Conservation (phyloP, 805 yeast genomes). For the Debaryomyces maramus region DNA sequence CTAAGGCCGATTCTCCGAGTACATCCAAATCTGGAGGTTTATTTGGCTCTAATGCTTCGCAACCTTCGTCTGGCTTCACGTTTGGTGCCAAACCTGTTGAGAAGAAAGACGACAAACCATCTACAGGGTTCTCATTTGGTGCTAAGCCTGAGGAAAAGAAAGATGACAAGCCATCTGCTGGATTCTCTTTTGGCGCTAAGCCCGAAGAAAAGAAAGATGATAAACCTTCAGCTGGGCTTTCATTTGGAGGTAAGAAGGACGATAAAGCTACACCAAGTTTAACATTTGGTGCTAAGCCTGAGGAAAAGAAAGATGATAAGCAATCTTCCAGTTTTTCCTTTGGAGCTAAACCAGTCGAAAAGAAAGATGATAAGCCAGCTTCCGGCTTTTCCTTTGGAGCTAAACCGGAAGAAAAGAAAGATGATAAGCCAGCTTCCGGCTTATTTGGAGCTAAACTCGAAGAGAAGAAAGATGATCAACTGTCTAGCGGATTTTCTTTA, state of each 20-base stretch:
- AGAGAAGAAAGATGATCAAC: conserved; percentile 17
- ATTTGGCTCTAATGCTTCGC: conserved; percentile 14
- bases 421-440: conserved; percentile 18
- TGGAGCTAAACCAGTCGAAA: conserved; percentile 8
- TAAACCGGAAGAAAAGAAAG: conserved; percentile 20
- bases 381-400: conserved; percentile 22
- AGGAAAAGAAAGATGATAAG: conserved; percentile 12
- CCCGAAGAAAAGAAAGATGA: conserved; percentile 14
- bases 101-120: conserved; percentile 19
- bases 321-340: conserved; percentile 17
- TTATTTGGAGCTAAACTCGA: conserved; percentile 15
- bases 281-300: conserved; percentile 22
- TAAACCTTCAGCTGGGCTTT: conserved; percentile 14
- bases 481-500: conserved; percentile 21
- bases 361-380: conserved; percentile 5
- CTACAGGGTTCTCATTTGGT: conserved; percentile 22
- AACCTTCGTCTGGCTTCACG: conserved; percentile 12
- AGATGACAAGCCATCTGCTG: conserved; percentile 3
- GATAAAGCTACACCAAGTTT: conserved; percentile 18
- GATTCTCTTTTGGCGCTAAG: conserved; percentile 18
- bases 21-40: conserved; percentile 14
- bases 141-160: conserved; percentile 22
- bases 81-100: conserved; percentile 19
- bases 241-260: conserved; percentile 15
- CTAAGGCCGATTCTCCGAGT: conserved; percentile 5